Conservation (phyloP, 2,329 filamentous ascomycete species). For the Cordyceps tenuipes region DNA sequence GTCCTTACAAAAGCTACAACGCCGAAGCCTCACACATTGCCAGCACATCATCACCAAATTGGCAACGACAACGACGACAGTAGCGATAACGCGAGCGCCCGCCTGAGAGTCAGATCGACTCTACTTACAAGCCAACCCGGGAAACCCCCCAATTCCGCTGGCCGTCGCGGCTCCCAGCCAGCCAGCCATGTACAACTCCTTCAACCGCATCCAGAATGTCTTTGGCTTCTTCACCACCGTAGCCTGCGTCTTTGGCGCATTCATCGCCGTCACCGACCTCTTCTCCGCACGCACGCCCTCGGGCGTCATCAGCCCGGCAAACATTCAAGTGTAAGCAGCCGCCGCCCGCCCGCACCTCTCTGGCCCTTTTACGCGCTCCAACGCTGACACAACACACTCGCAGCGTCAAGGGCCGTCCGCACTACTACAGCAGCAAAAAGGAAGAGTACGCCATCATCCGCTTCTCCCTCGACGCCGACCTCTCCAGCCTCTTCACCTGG, state of each 20-base stretch:
- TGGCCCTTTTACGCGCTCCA: background rate
- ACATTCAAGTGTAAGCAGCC: conserved; percentile 70
- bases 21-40: no score
- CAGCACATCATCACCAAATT: background rate
- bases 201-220: conserved; percentile 80
- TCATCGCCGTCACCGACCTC: conserved; percentile 77
- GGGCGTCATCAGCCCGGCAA: conserved; percentile 54
- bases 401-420: conserved; percentile 81
- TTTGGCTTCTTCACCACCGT: conserved; percentile 99
- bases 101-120: background rate
- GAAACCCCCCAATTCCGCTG: background rate
- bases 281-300: conserved; percentile 61
- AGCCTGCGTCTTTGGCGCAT: conserved; percentile 66
- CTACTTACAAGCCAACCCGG: background rate
- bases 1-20: no score
- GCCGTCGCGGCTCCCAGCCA: conserved; percentile 6
- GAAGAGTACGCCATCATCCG: conserved; percentile 94
- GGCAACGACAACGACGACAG: no score
- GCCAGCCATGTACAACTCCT: conserved; percentile 77
- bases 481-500: conserved; percentile 92
- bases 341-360: background rate
- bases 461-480: conserved; percentile 87
- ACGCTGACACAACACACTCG: background rate
- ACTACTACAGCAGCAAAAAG: conserved; percentile 87
- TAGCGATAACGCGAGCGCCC: background rate